Evolutionary conservation across 2,329 filamentous ascomycete genomes (phyloP), one percentile per base, ranked within the genome.

Genomic region (Penicillium sp.): DNA sequence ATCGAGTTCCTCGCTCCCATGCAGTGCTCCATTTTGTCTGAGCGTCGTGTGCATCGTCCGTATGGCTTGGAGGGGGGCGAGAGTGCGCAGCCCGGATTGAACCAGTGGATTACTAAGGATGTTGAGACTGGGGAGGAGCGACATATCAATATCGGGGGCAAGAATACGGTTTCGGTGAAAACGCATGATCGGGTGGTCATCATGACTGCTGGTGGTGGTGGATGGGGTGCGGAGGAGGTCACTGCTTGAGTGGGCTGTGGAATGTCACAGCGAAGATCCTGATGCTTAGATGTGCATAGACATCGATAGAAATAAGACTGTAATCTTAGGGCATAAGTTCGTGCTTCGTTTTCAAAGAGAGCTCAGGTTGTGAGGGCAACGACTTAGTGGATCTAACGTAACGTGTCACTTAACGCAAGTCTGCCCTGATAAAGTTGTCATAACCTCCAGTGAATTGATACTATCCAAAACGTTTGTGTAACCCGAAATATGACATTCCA

Each of bases 61-160:
- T 96, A 93, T 66, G 93, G 94, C 0, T 82, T 97, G 59, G 88
- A 87, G 22, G 94, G 94, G 0, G 94, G 94, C 3, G 88, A 87
- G 57, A 89, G 94, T 61, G 94, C 87, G 0, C 78, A 86, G 66
- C 89, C 89, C 52, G 94, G 94, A 0, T 78, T 93, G 61, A 98
- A 98, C 67, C 79, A 96, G 47, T 98, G 94, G 94, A 87, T 96
- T 35, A 82, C 91, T 7, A 88, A 85, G 60, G 88, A 94, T 54
- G 79, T 82, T 65, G 86, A 85, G 73, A 78, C 66, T 43, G 78
- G 76, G 1, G 77, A 80, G 60, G 80, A 81, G 59, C 76, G 83
- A 44, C 77, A 78, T 50, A 82, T 88, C 60, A 87, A 85, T 60
- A 74, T 88, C 19, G 85, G 85, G 0, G 85, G 82, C 7, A 88